Evolutionary conservation across 2,329 filamentous ascomycete species (phyloP), one percentile per base, ranked within the genome.

Genomic region (Zopfia rhizophila): DNA sequence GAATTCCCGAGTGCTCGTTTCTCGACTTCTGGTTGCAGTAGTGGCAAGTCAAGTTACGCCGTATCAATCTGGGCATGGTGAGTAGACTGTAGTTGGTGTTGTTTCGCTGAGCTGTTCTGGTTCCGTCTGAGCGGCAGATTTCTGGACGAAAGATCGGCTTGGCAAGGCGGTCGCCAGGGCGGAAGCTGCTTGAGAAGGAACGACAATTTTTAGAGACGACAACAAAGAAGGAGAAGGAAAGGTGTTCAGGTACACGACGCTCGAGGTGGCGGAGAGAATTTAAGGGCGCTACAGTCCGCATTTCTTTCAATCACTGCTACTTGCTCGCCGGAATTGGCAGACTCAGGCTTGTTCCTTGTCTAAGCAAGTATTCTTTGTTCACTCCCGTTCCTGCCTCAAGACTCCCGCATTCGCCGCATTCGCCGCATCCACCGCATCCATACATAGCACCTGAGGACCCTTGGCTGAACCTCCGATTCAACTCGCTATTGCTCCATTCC

Each of bases 11-110:
- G 7, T 61, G 48, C 18, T 51, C 42, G 21, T 63, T 61, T 11
- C 53, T 56, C 25, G 63, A 61, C 37, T 55, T 50, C 18, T 46
- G 31, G 22, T 65, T 66, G 55, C 68, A 72, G 42, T 68, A 70
- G 39, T 66, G 65, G 32, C 68, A 72, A 53, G 63, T 65, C 38
- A 72, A 45, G 25, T 61, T 55, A 56, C 68, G 67, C 51, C 66
- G 58, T 31, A 72, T 46, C 25, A 71, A 54, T n/a, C 36, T 38
- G 45, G 58, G 48, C 69, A 71, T 70, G 29, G 44, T 55, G 52
- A 41, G 28, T 21, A 17, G n/a, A n/a, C n/a, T 27, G 24, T 27
- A 27, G 24, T 27, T 27, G 24, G 8, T 27, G 24, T 8, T 27
- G 24, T 27, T n/a, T n/a, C 8, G 24, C 24, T 8, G 24, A 27